Evolutionary conservation across 2,329 filamentous ascomycete genomes (phyloP), one percentile per base, ranked within the genome.

Genomic region (Xylariaceae sp.): DNA sequence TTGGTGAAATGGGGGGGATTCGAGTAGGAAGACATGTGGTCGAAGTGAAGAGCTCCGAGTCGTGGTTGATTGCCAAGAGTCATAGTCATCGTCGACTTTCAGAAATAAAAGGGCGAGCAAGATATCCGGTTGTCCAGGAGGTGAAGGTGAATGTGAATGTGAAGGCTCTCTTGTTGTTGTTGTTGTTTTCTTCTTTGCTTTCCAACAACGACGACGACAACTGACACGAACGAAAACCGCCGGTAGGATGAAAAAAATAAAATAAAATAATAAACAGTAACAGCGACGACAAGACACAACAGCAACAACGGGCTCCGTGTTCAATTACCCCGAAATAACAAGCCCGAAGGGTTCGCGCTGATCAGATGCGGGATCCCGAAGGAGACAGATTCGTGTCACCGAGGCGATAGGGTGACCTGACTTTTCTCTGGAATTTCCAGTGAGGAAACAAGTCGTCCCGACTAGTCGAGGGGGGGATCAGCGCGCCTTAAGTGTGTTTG

Each of bases 51-150:
- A 73, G 82, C 84, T 72, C 83, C 89, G 78, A 88, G 90, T 74
- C 85, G 85, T 79, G 86, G 90, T 78, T 93, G 91, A 75, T 92
- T 89, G 79, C 96, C 91, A 80, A 96, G 85, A 76, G 92, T 90
- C 91, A 96, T 96, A 78, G 91, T 94, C 92, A 96, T 96, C 75
- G 76, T 85, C 78, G 67, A 71, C 64, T 35, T 49, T 59, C 64
- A 63, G 63, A 63, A 62, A 64, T 10, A 42, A 42, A 10, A 10
- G 37, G 37, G 8, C 37, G 37, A 50, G 60, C 62, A 63, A 47
- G 55, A 63, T 55, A 61, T 49, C 53, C 23, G 23, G 35, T 51
- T 63, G 62, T 66, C 60, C 63, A 59, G 65, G 65, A 66, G 23
- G 5, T 4, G 23, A 60, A 49, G 5, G 8, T 56, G 17, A 18